phyloP scores from a whole-genome alignment of 495 filamentous ascomycete genomes.

The Talaromyces ruber region DNA sequence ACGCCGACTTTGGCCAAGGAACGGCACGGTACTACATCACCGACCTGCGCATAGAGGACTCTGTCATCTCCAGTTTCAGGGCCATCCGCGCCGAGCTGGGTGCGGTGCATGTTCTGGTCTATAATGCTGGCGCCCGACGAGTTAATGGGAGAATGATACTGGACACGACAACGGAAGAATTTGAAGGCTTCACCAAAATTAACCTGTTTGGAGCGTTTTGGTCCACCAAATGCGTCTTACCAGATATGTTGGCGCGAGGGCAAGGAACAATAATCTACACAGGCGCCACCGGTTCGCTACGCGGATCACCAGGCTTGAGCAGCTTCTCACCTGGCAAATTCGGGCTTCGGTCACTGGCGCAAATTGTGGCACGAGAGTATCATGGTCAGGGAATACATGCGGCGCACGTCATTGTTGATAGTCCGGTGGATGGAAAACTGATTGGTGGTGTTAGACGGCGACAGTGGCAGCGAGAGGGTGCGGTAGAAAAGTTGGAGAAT shows the following conservation, averaged over 20 bases:
- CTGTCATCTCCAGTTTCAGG: slow-evolving; percentile 13
- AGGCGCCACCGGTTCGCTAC: slow-evolving; percentile 20
- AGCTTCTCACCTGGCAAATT: slow-evolving; percentile 24
- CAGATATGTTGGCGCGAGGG: slow-evolving; percentile 17
- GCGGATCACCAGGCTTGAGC: slow-evolving; percentile 16
- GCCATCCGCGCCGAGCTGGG: slow-evolving; percentile 17
- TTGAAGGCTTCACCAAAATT: slow-evolving; percentile 19
- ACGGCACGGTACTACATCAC: slow-evolving; percentile 19
- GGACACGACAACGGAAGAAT: slow-evolving; percentile 20
- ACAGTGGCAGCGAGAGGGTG: slow-evolving; percentile 24
- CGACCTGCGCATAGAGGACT: slow-evolving; percentile 14
- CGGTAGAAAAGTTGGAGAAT: slow-evolving; percentile 15
- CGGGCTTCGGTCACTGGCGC: slow-evolving; percentile 17
- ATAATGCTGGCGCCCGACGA: slow-evolving; percentile 21
- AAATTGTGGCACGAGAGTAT: slow-evolving; percentile 22
- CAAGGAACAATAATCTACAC: slow-evolving; percentile 22
- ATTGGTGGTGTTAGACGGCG: slow-evolving; percentile 28
- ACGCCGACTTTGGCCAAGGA: neutral
- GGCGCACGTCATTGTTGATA: slow-evolving; percentile 22
- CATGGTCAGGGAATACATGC: slow-evolving; percentile 18
- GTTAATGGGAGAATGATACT: slow-evolving; percentile 16
- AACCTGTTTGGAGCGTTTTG: slow-evolving; percentile 25
- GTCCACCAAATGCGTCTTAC: slow-evolving; percentile 17
- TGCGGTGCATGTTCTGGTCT: slow-evolving; percentile 17
- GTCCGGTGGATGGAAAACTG: slow-evolving; percentile 31